These are phyloP conservation scores for Calocybe cyanea DNA, from an alignment of 768 basidiomycete genomes.

Conservation along the genomic window DNA sequence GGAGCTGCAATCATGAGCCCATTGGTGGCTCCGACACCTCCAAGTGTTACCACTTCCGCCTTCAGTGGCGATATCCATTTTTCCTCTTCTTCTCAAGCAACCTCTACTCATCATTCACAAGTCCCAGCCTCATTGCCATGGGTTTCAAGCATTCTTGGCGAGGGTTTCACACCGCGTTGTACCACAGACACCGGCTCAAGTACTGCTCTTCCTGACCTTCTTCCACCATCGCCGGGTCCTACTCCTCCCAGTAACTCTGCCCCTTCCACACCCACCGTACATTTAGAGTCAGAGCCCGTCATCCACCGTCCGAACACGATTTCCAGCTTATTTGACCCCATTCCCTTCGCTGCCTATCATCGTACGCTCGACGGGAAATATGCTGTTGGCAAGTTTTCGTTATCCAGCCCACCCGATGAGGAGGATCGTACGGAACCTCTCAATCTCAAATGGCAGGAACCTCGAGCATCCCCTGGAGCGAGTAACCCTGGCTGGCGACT, in stretches of 20 bases:
- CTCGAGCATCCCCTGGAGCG: conserved; percentile 7
- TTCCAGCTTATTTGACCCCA: conserved; percentile 56
- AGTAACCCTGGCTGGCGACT: conserved; percentile 36
- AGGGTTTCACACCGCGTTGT: conserved; percentile 13
- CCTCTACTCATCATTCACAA: conserved; percentile 2
- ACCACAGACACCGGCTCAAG: conserved; percentile 18
- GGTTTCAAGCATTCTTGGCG: conserved; percentile 5
- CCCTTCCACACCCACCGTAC: conserved; percentile 53
- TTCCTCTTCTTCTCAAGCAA: neutral
- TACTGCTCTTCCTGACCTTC: conserved; percentile 34
- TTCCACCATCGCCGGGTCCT: conserved; percentile 48
- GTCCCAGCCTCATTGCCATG: conserved; percentile 7
- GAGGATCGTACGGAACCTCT: conserved; percentile 3
- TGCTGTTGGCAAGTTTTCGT: conserved; percentile 63
- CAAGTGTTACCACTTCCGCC: neutral
- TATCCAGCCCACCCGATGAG: conserved; percentile 62
- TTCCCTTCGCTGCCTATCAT: conserved; percentile 67
- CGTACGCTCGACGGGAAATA: conserved; percentile 71
- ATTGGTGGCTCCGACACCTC: conserved; percentile 22
- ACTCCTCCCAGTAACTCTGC: conserved; percentile 44
- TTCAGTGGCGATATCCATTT: neutral
- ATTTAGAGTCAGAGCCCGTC: conserved; percentile 31
- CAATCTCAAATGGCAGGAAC: neutral
- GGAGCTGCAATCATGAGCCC: conserved; percentile 21
- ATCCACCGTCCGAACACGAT: conserved; percentile 18